Conservation (phyloP, 1,284 basidiomycete species). For the Leccinum pachyderme region DNA sequence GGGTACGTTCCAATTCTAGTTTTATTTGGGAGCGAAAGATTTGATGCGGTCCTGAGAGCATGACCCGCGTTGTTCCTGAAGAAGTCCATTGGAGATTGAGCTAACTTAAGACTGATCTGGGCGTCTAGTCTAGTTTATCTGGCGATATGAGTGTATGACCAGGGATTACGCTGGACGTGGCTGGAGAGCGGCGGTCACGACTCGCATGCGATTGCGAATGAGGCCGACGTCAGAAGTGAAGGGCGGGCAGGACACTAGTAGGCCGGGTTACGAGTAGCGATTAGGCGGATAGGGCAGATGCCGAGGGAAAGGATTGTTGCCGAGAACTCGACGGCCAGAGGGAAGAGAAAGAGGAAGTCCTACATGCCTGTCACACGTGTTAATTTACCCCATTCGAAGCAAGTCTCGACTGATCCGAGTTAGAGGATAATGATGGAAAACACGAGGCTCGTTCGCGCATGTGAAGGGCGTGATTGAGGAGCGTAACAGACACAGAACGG, state of each 20-base stretch:
- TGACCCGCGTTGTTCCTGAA: not conserved
- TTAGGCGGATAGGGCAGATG: conserved; percentile 8
- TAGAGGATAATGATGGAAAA: conserved; percentile 5
- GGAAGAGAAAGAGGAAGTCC: conserved; percentile 16
- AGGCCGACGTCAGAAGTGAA: conserved; percentile 3
- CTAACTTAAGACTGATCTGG: conserved; percentile 2
- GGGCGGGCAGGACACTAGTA: too few species aligned
- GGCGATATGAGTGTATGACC: conserved; percentile 1
- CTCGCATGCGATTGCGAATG: not conserved
- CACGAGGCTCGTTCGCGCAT: conserved; percentile 22
- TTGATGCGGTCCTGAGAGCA: not conserved
- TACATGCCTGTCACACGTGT: conserved; percentile 29
- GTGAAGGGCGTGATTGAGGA: conserved; percentile 24
- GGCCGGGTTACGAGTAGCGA: not conserved
- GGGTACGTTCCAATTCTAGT: not conserved
- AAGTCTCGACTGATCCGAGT: conserved; percentile 17
- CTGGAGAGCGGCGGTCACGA: not conserved
- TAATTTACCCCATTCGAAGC: conserved; percentile 19
- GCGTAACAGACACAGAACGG: not conserved
- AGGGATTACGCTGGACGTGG: not conserved
- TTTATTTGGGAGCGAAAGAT: not conserved
- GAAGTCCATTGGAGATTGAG: not conserved
- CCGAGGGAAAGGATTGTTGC: conserved; percentile 7
- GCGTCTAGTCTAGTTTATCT: not conserved
- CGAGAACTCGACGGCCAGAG: conserved; percentile 3